Base-by-base conservation (phyloP, 257 asterid genomes). In the Solanum etuberosum region DNA sequence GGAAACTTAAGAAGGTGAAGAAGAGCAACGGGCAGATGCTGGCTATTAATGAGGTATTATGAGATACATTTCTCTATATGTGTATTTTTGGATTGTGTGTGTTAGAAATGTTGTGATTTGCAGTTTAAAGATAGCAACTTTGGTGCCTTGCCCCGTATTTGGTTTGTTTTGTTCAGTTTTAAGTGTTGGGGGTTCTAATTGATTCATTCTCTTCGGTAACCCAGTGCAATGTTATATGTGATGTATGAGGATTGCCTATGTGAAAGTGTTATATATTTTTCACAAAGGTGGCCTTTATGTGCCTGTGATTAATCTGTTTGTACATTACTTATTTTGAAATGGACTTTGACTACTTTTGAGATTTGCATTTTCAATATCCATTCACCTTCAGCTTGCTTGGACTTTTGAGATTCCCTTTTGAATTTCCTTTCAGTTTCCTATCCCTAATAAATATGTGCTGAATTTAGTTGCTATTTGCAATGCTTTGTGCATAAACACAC, bases 1-100 rank as follows among this genome's bases (percentile, higher is more conserved):
- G 98, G 93, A 95, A 94, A 89, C 95, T 95, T 12, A 95, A 95
- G 93, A 95, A 95, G 90, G 98, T 95, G 57, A 95, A 95, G 88
- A 94, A 93, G 91, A 95, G 98, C 91, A 93, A 91, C 12, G 97
- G 98, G 0, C 98, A 95, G 91, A 87, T 94, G 88, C 95, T 94
- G 34, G 98, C 96, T 71, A 94, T 95, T 87, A 95, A 94, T 23
- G 98, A 95, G 98, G 98, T 94, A 88, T 29, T 10, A 29, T 72
- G 61, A 42, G 37, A 27, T 42, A 25, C 61, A 16, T 40, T n/a
- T 77, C n/a, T 40, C 25, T 25, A 5, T 16, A 18, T 67, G 57
- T 38, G 13, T 13, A 5, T 38, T 76, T 23, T 76, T 38, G 3
- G 34, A 23, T 38, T 38, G 15, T 12, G 2, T 5, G 57, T 38